Base-by-base conservation (phyloP, 106 monocot species). In the Iris macrosiphon region DNA sequence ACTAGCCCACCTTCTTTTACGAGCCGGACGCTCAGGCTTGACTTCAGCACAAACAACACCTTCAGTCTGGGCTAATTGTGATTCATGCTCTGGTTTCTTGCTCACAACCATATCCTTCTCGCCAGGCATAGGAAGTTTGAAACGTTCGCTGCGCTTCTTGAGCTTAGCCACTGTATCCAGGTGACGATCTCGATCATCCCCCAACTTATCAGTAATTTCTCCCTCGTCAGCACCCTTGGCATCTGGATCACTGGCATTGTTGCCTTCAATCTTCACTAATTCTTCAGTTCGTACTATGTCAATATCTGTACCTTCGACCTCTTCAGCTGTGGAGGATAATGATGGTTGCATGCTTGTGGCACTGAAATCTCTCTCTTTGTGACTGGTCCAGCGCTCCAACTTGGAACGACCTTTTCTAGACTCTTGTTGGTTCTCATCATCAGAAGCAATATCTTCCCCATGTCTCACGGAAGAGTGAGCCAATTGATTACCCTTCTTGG, bases 331-430 rank as follows among this genome's bases (percentile, higher is more conserved):
- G 38, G 44, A 19, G 40, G 75, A 51, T 12, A 63, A 42, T 12
- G 51, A 21, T 22, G 73, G 21, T 10, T 62, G 67, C 3, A 25
- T 35, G n/a, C n/a, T n/a, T 14, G 60, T 45, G 17, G 49, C 43
- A 24, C 41, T 62, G 49, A 52, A 82, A 21, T 95, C 94, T 40
- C 81, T 81, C 71, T 95, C 94, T 70, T 82, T 76, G 60, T 85
- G 75, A 58, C 85, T 95, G 10, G 94, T 77, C 94, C 94, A 95
- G 2, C 94, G 84, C 71, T 95, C 94, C 46, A 95, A 31, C 52
- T 95, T 95, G 30, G 94, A 95, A 3, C 94, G 69, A 26, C 94
- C 89, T 57, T 71, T 69, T 70, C 71, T 92, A 15, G 72, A 77
- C 19, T 75, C 71, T 4, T 48, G 59, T 14, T 71, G 60, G 33